phyloP scores from a whole-genome alignment of 2,329 filamentous ascomycete species.

The Verticillium isaacii region DNA sequence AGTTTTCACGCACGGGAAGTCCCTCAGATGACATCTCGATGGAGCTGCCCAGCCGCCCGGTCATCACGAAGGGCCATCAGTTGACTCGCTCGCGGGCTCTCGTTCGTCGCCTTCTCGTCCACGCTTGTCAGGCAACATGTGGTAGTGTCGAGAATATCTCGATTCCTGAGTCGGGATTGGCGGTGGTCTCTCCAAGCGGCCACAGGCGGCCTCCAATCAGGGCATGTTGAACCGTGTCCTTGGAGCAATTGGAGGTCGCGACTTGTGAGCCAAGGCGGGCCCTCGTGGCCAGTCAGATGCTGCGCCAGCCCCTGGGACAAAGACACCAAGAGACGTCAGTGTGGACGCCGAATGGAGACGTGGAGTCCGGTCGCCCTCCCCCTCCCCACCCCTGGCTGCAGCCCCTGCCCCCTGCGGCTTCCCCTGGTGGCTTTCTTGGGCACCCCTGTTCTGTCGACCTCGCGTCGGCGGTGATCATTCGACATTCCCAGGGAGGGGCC shows the following conservation, averaged over 20 bases:
- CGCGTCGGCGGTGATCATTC: background rate
- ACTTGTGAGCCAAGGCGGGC: slow-evolving; percentile 2
- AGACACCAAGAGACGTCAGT: slow-evolving; percentile 1
- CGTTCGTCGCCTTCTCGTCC: background rate
- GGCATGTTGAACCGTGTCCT: slow-evolving; percentile 8
- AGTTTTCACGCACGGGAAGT: slow-evolving; percentile 2
- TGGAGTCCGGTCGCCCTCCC: background rate
- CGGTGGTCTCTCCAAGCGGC: slow-evolving; percentile 4
- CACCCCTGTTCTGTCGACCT: background rate
- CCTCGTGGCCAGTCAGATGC: background rate
- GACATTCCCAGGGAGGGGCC: background rate
- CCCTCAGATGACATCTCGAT: slow-evolving; percentile 8
- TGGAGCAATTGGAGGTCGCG: slow-evolving; percentile 6
- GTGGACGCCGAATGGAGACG: slow-evolving; percentile 1
- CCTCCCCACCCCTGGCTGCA: background rate
- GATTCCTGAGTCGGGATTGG: slow-evolving; percentile 2
- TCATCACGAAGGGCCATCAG: background rate
- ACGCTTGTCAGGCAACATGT: background rate
- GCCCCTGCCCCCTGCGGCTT: background rate
- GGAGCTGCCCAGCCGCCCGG: background rate
- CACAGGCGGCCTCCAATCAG: slow-evolving; percentile 13
- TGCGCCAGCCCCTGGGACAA: background rate
- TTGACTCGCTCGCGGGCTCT: background rate
- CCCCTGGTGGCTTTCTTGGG: background rate
- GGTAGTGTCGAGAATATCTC: background rate